A percentile compares a stretch with the other conserved stretches of the same genome.
These are phyloP conservation scores for Bonia amplexicaulis DNA, from an alignment of 176 grass and related monocot species.

Conservation along the genomic window DNA sequence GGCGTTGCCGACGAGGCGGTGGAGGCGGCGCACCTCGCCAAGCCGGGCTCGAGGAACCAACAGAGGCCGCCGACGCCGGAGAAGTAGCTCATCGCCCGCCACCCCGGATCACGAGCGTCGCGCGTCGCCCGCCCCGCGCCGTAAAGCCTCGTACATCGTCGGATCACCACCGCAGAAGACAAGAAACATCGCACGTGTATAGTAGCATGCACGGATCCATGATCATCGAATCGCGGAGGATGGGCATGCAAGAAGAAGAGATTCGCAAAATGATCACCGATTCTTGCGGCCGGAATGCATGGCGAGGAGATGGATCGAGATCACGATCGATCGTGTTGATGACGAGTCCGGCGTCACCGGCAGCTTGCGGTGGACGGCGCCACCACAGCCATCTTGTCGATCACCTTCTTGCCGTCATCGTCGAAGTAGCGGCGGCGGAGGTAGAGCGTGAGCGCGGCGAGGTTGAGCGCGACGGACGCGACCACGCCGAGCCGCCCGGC, in stretches of 20 bases:
- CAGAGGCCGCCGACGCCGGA: conserved; percentile 44
- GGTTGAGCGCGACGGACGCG: conserved; percentile 26
- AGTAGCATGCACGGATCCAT: not conserved
- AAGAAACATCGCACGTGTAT: not conserved
- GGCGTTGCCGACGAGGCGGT: conserved; percentile 68
- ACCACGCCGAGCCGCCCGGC: conserved; percentile 15
- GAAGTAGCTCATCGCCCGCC: conserved; percentile 81
- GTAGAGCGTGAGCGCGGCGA: conserved; percentile 3
- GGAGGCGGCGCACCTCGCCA: conserved; percentile 63
- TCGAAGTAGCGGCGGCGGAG: conserved; percentile 15
- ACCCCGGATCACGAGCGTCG: conserved; percentile 45
- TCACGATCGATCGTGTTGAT: conserved; percentile 56
- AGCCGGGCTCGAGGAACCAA: conserved; percentile 65
- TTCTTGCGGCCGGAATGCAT: not conserved
- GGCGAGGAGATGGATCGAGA: not conserved
- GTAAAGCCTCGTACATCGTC: conserved; percentile 58
- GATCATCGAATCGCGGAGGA: not conserved
- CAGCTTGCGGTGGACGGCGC: conserved; percentile 2
- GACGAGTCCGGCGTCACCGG: conserved; percentile 17
- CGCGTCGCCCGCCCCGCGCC: conserved; percentile 41
- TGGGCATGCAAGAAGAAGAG: not conserved
- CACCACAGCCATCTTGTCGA: not conserved
- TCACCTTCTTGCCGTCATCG: not conserved
- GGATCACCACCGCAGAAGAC: conserved; percentile 61
- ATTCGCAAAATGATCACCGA: not conserved